These are phyloP conservation scores for Barnettozyma sp. DNA, from an alignment of 805 yeast genomes.

Conservation along the genomic window DNA sequence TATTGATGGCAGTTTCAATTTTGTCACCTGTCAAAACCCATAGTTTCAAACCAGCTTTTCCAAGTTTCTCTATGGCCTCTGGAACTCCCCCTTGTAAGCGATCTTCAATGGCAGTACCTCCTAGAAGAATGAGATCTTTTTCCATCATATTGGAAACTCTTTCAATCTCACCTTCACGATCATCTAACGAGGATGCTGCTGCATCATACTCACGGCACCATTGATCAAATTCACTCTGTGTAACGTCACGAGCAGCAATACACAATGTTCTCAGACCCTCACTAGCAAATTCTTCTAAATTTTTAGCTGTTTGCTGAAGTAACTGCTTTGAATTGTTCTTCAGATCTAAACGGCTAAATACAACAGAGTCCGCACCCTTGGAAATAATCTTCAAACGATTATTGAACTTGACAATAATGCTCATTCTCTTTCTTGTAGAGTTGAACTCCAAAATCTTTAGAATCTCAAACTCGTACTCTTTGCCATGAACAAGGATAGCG, in stretches of 20 bases:
- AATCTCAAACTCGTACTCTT: constrained; percentile 59
- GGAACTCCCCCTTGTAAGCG: constrained; percentile 82
- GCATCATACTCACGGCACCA: constrained; percentile 58
- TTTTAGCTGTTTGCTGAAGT: constrained; percentile 57
- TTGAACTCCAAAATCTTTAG: constrained; percentile 67
- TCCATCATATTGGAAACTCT: constrained; percentile 67
- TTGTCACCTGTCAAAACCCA: constrained; percentile 86
- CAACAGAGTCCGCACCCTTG: constrained; percentile 81
- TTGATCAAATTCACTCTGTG: constrained; percentile 50
- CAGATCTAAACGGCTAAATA: constrained; percentile 53
- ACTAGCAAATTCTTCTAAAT: constrained; percentile 69
- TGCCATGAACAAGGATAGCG: constrained; percentile 60
- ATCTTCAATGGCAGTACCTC: constrained; percentile 89
- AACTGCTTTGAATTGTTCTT: constrained; percentile 38
- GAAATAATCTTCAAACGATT: constrained; percentile 59
- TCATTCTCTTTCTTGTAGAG: constrained; percentile 83
- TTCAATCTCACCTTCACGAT: constrained; percentile 70
- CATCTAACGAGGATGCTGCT: constrained; percentile 57
- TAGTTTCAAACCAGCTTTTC: constrained; percentile 69
- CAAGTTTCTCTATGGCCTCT: constrained; percentile 64
- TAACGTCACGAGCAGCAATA: constrained; percentile 60
- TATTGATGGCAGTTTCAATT: constrained; percentile 79
- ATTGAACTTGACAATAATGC: constrained; percentile 62
- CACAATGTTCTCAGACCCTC: constrained; percentile 80
- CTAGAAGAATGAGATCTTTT: constrained; percentile 53